Evolutionary conservation across 2,329 filamentous ascomycete species (phyloP).

Genomic region (Sporothrix curviconia): DNA sequence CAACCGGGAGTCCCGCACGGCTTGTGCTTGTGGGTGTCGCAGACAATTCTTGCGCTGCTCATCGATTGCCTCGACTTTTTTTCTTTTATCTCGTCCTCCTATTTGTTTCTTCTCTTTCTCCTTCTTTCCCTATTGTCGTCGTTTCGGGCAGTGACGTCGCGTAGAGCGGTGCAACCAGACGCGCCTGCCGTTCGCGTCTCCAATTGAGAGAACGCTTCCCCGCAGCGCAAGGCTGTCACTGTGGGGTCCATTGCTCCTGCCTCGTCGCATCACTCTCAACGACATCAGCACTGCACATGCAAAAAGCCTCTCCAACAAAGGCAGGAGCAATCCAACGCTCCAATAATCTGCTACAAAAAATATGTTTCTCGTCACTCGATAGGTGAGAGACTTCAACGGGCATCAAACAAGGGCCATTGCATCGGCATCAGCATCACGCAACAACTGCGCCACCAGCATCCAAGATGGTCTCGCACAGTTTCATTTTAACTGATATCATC

Average conservation of each 20-base stretch:
- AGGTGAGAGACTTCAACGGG: neutral
- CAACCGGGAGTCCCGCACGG: neutral
- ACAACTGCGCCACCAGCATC: too few species aligned
- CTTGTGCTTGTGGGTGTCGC: neutral
- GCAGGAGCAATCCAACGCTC: neutral
- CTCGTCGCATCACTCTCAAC: neutral
- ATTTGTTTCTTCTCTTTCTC: neutral
- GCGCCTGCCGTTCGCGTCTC: neutral
- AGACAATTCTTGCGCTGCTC: neutral
- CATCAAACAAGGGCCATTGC: neutral
- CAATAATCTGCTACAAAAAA: neutral
- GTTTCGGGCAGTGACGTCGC: neutral
- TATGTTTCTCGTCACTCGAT: neutral
- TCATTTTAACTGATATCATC: too few species aligned
- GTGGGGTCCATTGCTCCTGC: slow-evolving; percentile 1
- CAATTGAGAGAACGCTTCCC: neutral
- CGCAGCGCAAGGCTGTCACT: neutral
- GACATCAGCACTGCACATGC: neutral
- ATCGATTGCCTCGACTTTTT: neutral
- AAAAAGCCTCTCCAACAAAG: neutral
- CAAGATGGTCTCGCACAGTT: too few species aligned
- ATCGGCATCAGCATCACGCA: neutral
- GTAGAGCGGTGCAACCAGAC: neutral
- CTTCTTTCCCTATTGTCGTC: neutral
- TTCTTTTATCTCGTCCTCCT: neutral